phyloP scores from a whole-genome alignment of 306 rosid species.

The Hippophae tibetana region DNA sequence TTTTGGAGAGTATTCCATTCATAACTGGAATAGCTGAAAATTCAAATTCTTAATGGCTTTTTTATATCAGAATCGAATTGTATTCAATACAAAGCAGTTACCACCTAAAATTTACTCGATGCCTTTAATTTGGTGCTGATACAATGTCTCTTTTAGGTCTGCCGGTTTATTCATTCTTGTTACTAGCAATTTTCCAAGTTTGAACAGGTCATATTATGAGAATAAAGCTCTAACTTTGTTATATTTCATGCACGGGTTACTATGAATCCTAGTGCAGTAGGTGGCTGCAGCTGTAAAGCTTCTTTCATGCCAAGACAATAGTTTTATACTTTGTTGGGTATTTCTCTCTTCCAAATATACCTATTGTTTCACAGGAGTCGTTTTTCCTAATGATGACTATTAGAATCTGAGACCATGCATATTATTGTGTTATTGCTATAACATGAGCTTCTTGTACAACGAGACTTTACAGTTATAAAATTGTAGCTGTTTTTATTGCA shows the following conservation, averaged over 20 bases:
- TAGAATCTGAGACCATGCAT: too few relatives aligned
- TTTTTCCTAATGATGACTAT: neutral
- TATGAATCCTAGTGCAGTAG: constrained; percentile 88
- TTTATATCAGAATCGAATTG: neutral
- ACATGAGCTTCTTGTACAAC: too few relatives aligned
- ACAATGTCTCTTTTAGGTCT: neutral
- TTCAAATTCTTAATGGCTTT: neutral
- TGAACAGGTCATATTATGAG: constrained; percentile 4
- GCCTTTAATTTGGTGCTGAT: neutral
- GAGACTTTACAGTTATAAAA: too few relatives aligned
- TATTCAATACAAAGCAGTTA: neutral
- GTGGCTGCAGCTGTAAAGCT: constrained; percentile 91
- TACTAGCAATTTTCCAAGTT: neutral
- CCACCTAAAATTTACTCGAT: neutral
- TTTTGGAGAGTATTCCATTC: neutral
- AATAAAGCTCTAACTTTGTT: neutral
- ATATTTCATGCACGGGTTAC: constrained; percentile 56
- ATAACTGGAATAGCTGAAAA: neutral
- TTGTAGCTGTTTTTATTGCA: too few relatives aligned
- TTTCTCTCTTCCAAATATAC: constrained; percentile 6
- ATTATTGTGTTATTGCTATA: too few relatives aligned
- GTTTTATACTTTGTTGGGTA: constrained; percentile 6
- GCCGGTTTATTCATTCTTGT: neutral
- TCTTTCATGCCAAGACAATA: constrained; percentile 88
- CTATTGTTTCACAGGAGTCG: constrained; percentile 5